Evolutionary conservation across 257 asterid genomes (phyloP).

Genomic region (Linaria vulgaris): DNA sequence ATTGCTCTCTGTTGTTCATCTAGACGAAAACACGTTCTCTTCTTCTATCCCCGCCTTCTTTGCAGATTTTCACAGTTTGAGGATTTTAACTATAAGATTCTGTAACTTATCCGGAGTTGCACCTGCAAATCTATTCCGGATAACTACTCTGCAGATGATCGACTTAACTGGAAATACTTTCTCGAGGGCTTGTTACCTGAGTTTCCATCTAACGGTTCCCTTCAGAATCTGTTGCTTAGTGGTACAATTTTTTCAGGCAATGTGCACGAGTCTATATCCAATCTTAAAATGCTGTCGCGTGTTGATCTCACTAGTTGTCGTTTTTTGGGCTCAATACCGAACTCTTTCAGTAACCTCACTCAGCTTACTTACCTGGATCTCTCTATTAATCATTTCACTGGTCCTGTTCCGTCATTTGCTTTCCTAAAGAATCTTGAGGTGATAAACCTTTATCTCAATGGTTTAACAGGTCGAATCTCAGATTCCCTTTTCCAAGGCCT

Average conservation of each 20-base stretch:
- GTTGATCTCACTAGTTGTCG: constrained; percentile 39
- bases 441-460: constrained; percentile 26
- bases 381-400: constrained; percentile 35
- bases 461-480: too few species aligned
- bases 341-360: too few species aligned
- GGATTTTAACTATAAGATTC: constrained; percentile 31
- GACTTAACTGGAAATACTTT: constrained; percentile 43
- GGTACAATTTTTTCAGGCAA: constrained; percentile 45
- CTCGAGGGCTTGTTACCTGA: constrained; percentile 59
- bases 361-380: constrained; percentile 40
- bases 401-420: constrained; percentile 47
- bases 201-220: constrained; percentile 44
- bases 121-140: constrained; percentile 45
- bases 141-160: constrained; percentile 35
- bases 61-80: constrained; percentile 40
- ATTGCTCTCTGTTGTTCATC: too few species aligned
- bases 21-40: too few species aligned
- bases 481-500: constrained; percentile 43
- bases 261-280: constrained; percentile 50
- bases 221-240: constrained; percentile 39
- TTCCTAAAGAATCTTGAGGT: constrained; percentile 32
- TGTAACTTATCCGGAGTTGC: constrained; percentile 39
- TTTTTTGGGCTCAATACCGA: constrained; percentile 54
- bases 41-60: constrained; percentile 39
- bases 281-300: constrained; percentile 36